Conservation (phyloP, 2,329 filamentous ascomycete genomes). For the Blastomyces silverae region DNA sequence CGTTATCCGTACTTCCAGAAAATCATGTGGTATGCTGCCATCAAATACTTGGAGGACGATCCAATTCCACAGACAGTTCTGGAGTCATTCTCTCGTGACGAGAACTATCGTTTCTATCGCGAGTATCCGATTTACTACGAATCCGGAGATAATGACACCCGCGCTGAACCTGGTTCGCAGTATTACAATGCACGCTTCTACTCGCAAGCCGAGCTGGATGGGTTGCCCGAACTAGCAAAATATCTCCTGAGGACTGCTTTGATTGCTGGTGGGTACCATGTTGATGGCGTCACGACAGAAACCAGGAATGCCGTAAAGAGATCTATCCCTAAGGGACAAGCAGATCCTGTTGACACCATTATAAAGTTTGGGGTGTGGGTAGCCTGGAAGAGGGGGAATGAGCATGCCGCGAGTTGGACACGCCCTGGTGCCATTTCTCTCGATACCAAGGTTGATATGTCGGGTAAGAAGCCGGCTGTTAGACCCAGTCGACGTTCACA, state of each 20-base stretch:
- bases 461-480: constrained; percentile 51
- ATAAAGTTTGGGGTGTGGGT: constrained; percentile 59
- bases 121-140: constrained; percentile 53
- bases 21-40: constrained; percentile 61
- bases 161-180: constrained; percentile 46
- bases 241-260: constrained; percentile 59
- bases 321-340: constrained; percentile 57
- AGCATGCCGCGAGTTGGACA: constrained; percentile 56
- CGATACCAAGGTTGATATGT: constrained; percentile 43
- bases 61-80: constrained; percentile 54
- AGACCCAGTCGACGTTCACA: constrained; percentile 52
- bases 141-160: constrained; percentile 49
- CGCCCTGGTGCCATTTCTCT: constrained; percentile 51
- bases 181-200: constrained; percentile 57
- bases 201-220: constrained; percentile 56
- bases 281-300: constrained; percentile 55
- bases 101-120: constrained; percentile 48
- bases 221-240: constrained; percentile 52
- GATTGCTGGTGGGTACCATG: constrained; percentile 52
- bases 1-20: constrained; percentile 63
- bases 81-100: constrained; percentile 50
- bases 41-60: constrained; percentile 58
- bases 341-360: constrained; percentile 55
- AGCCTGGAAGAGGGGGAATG: constrained; percentile 61
- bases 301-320: constrained; percentile 54